These are phyloP conservation scores for Aspergillus neotritici DNA, from an alignment of 2,329 filamentous ascomycete species.

Conservation along the genomic window DNA sequence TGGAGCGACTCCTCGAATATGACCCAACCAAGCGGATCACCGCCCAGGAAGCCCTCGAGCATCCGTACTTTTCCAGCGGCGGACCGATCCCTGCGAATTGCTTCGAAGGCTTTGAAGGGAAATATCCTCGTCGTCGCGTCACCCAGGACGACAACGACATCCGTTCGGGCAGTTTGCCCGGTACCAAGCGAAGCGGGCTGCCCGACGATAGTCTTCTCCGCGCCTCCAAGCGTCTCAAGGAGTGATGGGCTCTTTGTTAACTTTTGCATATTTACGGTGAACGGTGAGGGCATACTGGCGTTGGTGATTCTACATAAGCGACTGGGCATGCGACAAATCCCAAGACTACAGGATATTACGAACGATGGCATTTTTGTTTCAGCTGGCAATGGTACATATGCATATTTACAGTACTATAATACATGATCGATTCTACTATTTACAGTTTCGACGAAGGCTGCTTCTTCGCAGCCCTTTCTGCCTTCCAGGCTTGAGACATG, in stretches of 20 bases:
- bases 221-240: constrained; percentile 52
- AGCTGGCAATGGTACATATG: too few species aligned
- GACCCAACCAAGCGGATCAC: constrained; percentile 85
- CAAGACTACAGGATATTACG: neutral
- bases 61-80: constrained; percentile 76
- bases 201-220: constrained; percentile 71
- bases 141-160: constrained; percentile 97
- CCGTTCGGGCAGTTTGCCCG: constrained; percentile 77
- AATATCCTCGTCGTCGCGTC: constrained; percentile 85
- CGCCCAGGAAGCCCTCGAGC: constrained; percentile 79
- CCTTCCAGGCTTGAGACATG: constrained; percentile 40
- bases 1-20: constrained; percentile 81
- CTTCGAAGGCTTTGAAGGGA: constrained; percentile 81
- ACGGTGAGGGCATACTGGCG: too few species aligned
- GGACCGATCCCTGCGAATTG: constrained; percentile 71
- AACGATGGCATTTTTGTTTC: constrained; percentile 1
- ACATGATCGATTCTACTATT: constrained; percentile 6
- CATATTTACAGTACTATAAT: too few species aligned
- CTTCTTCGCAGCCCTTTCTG: constrained; percentile 31
- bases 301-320: neutral
- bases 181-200: constrained; percentile 81
- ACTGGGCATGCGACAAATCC: neutral
- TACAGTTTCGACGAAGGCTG: constrained; percentile 15
- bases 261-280: constrained; percentile 4
- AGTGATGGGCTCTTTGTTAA: constrained; percentile 22